Percentiles rank a stretch among this genome's conserved stretches.
phyloP scores from a whole-genome alignment of 768 basidiomycete species.

The Neoboletus subvelutipes region DNA sequence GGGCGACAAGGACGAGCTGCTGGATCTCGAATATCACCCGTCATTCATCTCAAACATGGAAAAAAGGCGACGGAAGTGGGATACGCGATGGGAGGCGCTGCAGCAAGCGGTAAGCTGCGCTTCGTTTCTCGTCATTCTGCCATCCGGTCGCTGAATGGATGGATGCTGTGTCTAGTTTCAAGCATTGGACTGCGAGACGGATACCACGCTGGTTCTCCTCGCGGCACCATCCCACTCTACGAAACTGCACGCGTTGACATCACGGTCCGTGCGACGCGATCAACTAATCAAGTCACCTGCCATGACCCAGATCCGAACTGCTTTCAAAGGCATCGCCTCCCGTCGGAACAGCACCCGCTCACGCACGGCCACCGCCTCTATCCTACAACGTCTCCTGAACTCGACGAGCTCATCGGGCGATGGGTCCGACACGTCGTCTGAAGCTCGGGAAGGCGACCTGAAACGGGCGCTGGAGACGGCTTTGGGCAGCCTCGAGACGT shows the following conservation, averaged over 20 bases:
- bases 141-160: conserved; percentile 2
- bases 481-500: conserved; percentile 59
- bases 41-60: conserved; percentile 63
- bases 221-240: conserved; percentile 74
- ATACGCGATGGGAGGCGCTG: conserved; percentile 71
- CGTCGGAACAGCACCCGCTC: conserved; percentile 51
- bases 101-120: conserved; percentile 58
- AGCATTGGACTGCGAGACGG: conserved; percentile 75
- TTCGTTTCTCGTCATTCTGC: background rate
- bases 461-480: conserved; percentile 68
- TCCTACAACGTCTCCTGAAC: conserved; percentile 44
- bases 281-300: conserved; percentile 46
- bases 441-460: conserved; percentile 61
- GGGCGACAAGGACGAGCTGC: conserved; percentile 64
- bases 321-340: conserved; percentile 59
- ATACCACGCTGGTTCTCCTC: conserved; percentile 71
- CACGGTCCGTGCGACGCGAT: conserved; percentile 67
- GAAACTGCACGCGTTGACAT: conserved; percentile 61
- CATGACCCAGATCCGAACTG: conserved; percentile 51
- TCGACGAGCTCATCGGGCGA: conserved; percentile 45
- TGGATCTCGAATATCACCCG: conserved; percentile 78
- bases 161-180: conserved; percentile 60
- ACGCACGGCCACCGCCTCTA: conserved; percentile 45
- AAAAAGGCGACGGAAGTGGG: conserved; percentile 71
- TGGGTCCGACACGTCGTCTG: conserved; percentile 51